A percentile compares a stretch with the other conserved stretches of the same genome.
phyloP scores from a whole-genome alignment of 495 filamentous ascomycete species.

The Xylaria telfairii region DNA sequence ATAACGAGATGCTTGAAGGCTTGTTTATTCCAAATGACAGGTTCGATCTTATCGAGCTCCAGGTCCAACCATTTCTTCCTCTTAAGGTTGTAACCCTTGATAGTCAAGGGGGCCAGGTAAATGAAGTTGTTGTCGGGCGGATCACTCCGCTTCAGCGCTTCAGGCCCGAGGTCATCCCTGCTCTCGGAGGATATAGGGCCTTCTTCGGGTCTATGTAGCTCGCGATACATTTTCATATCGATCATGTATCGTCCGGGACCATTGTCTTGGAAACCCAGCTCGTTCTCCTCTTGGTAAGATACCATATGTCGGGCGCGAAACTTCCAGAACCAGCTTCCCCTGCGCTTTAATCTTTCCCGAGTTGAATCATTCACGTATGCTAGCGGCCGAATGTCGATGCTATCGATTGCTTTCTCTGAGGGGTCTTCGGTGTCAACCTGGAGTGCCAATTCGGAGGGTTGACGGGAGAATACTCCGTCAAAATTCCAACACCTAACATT shows the following conservation, averaged over 20 bases:
- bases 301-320: not conserved
- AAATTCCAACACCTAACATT: not conserved
- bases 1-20: conserved; percentile 3
- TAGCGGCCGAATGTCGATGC: not conserved
- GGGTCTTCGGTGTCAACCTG: not conserved
- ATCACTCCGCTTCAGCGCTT: not conserved
- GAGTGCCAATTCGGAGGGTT: not conserved
- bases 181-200: too few species aligned
- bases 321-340: conserved; percentile 4
- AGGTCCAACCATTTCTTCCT: conserved; percentile 3
- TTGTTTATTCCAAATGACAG: not conserved
- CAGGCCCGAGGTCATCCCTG: not conserved
- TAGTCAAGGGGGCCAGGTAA: not conserved
- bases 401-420: not conserved
- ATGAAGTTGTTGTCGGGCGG: not conserved
- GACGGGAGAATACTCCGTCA: not conserved
- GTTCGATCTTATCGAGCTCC: conserved; percentile 41
- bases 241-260: conserved; percentile 11
- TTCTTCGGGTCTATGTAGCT: not conserved
- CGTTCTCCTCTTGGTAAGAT: not conserved
- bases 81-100: not conserved
- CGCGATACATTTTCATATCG: not conserved
- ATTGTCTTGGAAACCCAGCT: not conserved
- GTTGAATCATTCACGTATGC: not conserved
- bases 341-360: not conserved